A percentile compares a stretch with the other conserved stretches of the same genome.
Conservation (phyloP, 1,284 basidiomycete species). For the Bondarzewia mesenterica region DNA sequence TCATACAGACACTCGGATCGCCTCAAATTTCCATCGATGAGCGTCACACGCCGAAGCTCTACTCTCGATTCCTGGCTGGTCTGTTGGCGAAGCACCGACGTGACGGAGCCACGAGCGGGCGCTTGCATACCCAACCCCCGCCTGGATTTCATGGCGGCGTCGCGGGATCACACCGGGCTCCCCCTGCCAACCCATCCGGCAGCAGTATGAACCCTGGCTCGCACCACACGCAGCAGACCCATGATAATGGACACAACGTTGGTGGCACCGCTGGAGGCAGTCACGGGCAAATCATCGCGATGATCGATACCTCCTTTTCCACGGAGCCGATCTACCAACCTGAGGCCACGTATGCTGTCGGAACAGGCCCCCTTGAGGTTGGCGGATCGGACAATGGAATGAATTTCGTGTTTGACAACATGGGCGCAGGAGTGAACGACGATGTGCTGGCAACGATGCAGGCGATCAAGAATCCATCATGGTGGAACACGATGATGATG, state of each 20-base stretch:
- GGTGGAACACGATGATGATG: constrained; percentile 77
- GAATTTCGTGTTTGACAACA: constrained; percentile 12
- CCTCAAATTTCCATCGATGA: constrained; percentile 77
- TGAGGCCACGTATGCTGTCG: constrained; percentile 5
- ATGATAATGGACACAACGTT: neutral
- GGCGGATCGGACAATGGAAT: neutral
- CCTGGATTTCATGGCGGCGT: constrained; percentile 21
- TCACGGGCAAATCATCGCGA: neutral
- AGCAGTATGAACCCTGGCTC: neutral
- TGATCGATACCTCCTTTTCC: no score
- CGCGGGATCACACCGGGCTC: neutral
- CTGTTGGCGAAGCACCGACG: constrained; percentile 59
- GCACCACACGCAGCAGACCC: neutral
- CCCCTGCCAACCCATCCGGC: neutral
- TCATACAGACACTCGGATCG: constrained; percentile 65
- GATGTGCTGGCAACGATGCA: constrained; percentile 67
- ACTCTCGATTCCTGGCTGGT: constrained; percentile 70
- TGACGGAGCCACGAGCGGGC: constrained; percentile 45
- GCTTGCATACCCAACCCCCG: constrained; percentile 37
- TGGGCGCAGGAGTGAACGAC: constrained; percentile 14
- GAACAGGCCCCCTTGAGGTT: neutral
- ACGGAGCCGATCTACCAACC: constrained; percentile 6
- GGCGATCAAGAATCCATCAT: constrained; percentile 58
- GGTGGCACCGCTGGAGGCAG: neutral
- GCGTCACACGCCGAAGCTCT: constrained; percentile 71